Conservation (phyloP, 1,139 yeast genomes). For the Geotrichum aggregatum region DNA sequence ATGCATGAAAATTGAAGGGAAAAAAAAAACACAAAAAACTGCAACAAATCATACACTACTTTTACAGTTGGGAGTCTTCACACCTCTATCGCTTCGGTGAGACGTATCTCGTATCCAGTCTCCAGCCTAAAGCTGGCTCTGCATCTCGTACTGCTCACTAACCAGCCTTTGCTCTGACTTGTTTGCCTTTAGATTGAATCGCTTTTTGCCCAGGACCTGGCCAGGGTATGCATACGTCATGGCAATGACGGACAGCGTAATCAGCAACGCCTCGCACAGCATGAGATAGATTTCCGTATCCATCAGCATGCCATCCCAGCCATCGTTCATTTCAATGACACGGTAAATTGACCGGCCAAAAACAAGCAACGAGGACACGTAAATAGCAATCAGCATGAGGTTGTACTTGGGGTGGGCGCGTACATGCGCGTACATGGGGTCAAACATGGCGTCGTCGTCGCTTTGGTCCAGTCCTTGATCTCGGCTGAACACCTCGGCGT, state of each 20-base stretch:
- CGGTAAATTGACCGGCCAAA: slow-evolving; percentile 74
- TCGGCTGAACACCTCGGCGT: background rate
- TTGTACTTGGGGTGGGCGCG: slow-evolving; percentile 44
- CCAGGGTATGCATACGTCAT: slow-evolving; percentile 65
- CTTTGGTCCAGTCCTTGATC: no score
- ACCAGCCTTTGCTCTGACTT: background rate
- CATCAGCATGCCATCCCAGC: slow-evolving; percentile 68
- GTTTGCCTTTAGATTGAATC: background rate
- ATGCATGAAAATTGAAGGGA: no score
- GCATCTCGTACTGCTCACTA: background rate
- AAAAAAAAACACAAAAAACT: no score
- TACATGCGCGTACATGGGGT: slow-evolving; percentile 43
- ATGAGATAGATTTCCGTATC: slow-evolving; percentile 67
- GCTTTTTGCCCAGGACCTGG: slow-evolving; percentile 23
- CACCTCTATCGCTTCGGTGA: no score
- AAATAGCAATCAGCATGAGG: slow-evolving; percentile 28
- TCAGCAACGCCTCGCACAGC: slow-evolving; percentile 73
- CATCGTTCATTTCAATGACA: slow-evolving; percentile 70
- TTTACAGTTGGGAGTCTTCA: no score
- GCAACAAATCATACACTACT: no score
- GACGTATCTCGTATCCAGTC: no score
- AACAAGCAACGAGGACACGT: slow-evolving; percentile 44
- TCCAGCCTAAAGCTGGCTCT: no score
- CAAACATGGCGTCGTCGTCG: slow-evolving; percentile 28
- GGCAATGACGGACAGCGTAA: slow-evolving; percentile 45